Percentiles rank a stretch among this genome's conserved stretches.
phyloP scores from a whole-genome alignment of 305 asterid species.

The Lippia alba region DNA sequence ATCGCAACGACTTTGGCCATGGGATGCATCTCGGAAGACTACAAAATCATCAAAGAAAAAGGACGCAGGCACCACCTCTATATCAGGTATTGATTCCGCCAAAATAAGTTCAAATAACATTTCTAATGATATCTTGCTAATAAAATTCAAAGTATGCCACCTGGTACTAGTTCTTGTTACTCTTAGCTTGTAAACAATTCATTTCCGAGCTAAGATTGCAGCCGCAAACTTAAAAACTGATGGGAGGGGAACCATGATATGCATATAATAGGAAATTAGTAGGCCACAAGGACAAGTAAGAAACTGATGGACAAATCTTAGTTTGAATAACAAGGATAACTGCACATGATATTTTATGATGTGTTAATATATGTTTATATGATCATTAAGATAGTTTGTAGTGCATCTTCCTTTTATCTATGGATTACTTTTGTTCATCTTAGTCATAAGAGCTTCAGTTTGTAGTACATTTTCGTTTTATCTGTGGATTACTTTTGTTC shows the following conservation, averaged over 20 bases:
- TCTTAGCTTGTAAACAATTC: background rate
- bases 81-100: conserved; percentile 40
- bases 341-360: too few relatives aligned
- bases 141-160: background rate
- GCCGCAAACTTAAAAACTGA: background rate
- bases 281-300: too few relatives aligned
- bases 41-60: conserved; percentile 34
- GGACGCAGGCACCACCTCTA: conserved; percentile 2
- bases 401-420: too few relatives aligned
- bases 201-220: background rate
- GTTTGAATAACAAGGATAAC: too few relatives aligned
- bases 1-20: conserved; percentile 43
- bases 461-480: too few relatives aligned
- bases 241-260: background rate
- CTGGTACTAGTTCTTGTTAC: conserved; percentile 10
- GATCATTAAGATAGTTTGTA: too few relatives aligned
- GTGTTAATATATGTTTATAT: too few relatives aligned
- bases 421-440: background rate
- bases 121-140: background rate
- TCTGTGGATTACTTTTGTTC: background rate
- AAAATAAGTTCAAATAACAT: conserved; percentile 1
- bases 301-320: background rate
- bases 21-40: conserved; percentile 37
- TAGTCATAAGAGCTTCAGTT: background rate
- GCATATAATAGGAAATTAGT: background rate